These are phyloP conservation scores for Fusarium sp. DNA, from an alignment of 2,329 filamentous ascomycete species.

Conservation along the genomic window DNA sequence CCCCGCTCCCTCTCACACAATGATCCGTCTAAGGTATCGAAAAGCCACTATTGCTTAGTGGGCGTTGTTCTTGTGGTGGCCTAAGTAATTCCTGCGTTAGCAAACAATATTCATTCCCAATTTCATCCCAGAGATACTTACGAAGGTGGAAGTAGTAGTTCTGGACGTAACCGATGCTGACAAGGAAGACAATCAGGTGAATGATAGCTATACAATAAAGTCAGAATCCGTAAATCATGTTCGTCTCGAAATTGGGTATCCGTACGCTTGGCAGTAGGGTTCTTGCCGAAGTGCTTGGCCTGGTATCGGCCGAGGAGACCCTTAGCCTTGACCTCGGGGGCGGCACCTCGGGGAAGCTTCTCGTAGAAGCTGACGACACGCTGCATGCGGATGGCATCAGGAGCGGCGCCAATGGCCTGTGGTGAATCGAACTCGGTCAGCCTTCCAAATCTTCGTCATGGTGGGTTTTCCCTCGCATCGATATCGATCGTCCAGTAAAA, in stretches of 20 bases:
- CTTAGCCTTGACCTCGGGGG: slow-evolving; percentile 83
- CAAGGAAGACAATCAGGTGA: slow-evolving; percentile 82
- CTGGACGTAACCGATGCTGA: slow-evolving; percentile 90
- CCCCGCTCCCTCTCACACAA: slow-evolving; percentile 43
- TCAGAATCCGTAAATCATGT: slow-evolving; percentile 23
- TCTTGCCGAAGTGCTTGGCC: slow-evolving; percentile 94
- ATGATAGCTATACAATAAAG: slow-evolving; percentile 74
- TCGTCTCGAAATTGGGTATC: slow-evolving; percentile 42
- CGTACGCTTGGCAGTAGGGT: slow-evolving; percentile 88
- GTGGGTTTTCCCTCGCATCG: slow-evolving; percentile 18
- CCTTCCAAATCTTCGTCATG: slow-evolving; percentile 34
- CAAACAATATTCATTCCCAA: neutral
- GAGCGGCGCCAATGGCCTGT: slow-evolving; percentile 92
- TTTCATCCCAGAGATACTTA: slow-evolving; percentile 65
- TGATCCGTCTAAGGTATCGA: slow-evolving; percentile 38
- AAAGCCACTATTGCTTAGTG: slow-evolving; percentile 71
- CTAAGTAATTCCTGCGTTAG: slow-evolving; percentile 60
- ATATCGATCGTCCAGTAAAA: slow-evolving; percentile 12
- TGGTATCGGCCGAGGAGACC: slow-evolving; percentile 92
- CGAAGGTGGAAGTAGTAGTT: slow-evolving; percentile 99
- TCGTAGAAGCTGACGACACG: slow-evolving; percentile 99
- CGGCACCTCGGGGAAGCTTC: slow-evolving; percentile 92
- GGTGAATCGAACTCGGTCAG: slow-evolving; percentile 50
- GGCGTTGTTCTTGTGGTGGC: slow-evolving; percentile 99
- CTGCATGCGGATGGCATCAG: slow-evolving; percentile 97